Evolutionary conservation across 1,284 basidiomycete genomes (phyloP), one percentile per base, ranked within the genome.

Genomic region (Apiotrichum montevideense): DNA sequence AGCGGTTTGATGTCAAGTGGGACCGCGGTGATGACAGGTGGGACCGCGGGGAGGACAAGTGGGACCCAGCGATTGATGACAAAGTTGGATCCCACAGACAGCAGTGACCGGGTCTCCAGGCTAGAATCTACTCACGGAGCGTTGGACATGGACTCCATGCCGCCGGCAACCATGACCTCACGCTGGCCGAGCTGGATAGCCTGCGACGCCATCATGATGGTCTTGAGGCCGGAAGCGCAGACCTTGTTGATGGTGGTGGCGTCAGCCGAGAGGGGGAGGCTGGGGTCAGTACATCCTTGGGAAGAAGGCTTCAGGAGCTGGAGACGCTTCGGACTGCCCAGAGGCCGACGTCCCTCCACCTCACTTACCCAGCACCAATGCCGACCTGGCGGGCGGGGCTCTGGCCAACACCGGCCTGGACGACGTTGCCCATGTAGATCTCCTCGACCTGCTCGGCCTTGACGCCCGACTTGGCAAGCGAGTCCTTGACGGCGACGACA

Each of bases 181-280:
- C 82, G 84, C 67, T 87, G 85, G 54, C 95, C 96, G 39, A 87
- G 81, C 71, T 86, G 83, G 74, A 98, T 93, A 69, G 84, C 85
- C 79, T 98, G 94, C 41, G 90, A 83, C 54, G 91, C 96, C 63
- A 96, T 83, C 77, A 92, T 95, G 79, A 97, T 84, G 43, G 91
- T 82, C 79, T 98, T 97, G 81, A 98, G 82, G 55, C 95, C 96
- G 61, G 88, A 92, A 4, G 95, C 95, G 76, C 95, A 98, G 70
- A 98, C 90, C 78, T 98, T 96, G 84, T 99, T 99, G 80, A 99
- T 88, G 53, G 96, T 98, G 42, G 96, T 98, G 15, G 94, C 94
- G 79, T 99, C 96, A 40, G 93, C 93, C 59, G 82, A 82, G 29
- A 86, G 77, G 63, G 84, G 86, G 75, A 96, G 71, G 37, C 75